These are phyloP conservation scores for Apiospora koreana DNA, from an alignment of 2,329 filamentous ascomycete species.

Conservation along the genomic window DNA sequence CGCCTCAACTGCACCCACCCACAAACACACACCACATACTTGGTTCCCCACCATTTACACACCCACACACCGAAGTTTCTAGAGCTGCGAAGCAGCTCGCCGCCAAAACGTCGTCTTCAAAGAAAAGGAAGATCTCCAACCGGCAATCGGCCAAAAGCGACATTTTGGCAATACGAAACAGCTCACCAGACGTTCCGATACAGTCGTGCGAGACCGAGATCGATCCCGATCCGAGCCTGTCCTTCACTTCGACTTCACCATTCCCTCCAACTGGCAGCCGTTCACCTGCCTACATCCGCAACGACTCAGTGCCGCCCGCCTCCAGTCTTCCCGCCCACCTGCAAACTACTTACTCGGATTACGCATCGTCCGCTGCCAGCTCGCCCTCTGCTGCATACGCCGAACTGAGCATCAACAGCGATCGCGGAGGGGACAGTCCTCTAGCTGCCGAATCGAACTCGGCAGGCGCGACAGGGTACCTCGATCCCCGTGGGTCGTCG, in stretches of 20 bases:
- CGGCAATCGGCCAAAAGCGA: conserved; percentile 47
- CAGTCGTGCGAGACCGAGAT: conserved; percentile 51
- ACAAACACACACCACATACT: not conserved
- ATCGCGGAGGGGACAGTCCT: conserved; percentile 48
- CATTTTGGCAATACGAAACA: conserved; percentile 27
- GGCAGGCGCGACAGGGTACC: conserved; percentile 32
- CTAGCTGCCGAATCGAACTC: conserved; percentile 42
- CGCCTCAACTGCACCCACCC: not conserved
- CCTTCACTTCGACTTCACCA: conserved; percentile 48
- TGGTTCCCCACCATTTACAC: conserved; percentile 9
- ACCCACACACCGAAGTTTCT: conserved; percentile 23
- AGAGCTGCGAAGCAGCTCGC: conserved; percentile 69
- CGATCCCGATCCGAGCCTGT: conserved; percentile 49
- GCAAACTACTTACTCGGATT: conserved; percentile 48
- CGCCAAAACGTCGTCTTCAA: conserved; percentile 72
- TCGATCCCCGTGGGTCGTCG: conserved; percentile 49
- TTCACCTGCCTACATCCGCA: conserved; percentile 32
- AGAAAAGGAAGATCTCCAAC: conserved; percentile 68
- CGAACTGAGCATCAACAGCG: conserved; percentile 57
- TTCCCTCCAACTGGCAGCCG: conserved; percentile 37
- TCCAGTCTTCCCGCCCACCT: conserved; percentile 55
- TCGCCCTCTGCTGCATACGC: conserved; percentile 60
- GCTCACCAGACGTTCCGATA: conserved; percentile 46
- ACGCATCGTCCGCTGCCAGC: conserved; percentile 57
- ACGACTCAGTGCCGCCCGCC: conserved; percentile 41